phyloP scores from a whole-genome alignment of 169 alveolate genomes.

The Hepatocystis sp. region DNA sequence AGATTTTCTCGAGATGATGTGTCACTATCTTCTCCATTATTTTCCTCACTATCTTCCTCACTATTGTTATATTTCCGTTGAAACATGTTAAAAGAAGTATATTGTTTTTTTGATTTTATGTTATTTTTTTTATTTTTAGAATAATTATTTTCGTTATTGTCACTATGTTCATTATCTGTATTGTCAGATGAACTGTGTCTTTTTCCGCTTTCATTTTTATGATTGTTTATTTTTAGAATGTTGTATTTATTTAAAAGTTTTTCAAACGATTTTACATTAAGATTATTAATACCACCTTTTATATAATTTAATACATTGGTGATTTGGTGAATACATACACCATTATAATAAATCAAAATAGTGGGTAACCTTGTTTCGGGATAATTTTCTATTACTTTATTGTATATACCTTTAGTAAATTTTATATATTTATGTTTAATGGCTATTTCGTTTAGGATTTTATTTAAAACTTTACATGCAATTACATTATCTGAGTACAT shows the following conservation, averaged over 20 bases:
- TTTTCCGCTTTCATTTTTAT: no score
- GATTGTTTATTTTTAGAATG: slow-evolving; percentile 27
- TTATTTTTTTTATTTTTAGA: slow-evolving; percentile 1
- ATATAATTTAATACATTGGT: slow-evolving; percentile 55
- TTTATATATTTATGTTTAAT: slow-evolving; percentile 77
- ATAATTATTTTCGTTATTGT: no score
- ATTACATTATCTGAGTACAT: slow-evolving; percentile 77
- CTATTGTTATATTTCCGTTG: background rate
- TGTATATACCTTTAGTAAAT: slow-evolving; percentile 83
- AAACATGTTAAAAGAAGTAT: slow-evolving; percentile 33
- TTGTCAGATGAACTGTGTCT: no score
- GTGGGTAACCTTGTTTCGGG: slow-evolving; percentile 85
- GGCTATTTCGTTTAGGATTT: slow-evolving; percentile 74
- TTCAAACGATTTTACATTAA: slow-evolving; percentile 26
- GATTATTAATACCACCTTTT: slow-evolving; percentile 42
- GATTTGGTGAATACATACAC: slow-evolving; percentile 81
- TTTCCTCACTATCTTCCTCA: slow-evolving; percentile 2
- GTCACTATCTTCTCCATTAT: no score
- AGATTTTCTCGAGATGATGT: slow-evolving; percentile 15
- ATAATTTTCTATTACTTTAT: slow-evolving; percentile 80
- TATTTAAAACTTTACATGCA: slow-evolving; percentile 78
- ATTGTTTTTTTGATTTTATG: slow-evolving; percentile 37
- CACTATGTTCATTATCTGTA: no score
- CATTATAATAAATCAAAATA: slow-evolving; percentile 82
- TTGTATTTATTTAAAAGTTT: slow-evolving; percentile 15